phyloP scores from a whole-genome alignment of 2,329 filamentous ascomycete species.

The Nannizziopsis arthrosporioides region DNA sequence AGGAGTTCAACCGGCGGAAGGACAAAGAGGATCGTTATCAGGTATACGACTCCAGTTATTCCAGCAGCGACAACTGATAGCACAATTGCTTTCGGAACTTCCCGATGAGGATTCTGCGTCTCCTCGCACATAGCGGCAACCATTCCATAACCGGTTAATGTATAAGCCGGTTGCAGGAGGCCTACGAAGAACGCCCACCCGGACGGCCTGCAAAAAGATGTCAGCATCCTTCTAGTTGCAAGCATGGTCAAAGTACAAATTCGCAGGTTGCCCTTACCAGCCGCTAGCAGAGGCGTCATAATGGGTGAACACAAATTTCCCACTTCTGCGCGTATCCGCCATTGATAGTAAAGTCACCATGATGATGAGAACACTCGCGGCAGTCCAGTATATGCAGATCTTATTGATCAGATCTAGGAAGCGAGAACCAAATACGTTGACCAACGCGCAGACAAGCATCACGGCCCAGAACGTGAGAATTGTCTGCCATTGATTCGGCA shows the following conservation, averaged over 20 bases:
- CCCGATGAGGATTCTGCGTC: conserved; percentile 54
- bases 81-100: conserved; percentile 61
- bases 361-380: conserved; percentile 54
- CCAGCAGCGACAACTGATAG: conserved; percentile 56
- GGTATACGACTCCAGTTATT: conserved; percentile 53
- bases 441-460: conserved; percentile 51
- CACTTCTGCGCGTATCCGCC: conserved; percentile 46
- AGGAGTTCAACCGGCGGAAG: conserved; percentile 55
- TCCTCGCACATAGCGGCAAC: conserved; percentile 63
- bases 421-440: conserved; percentile 54
- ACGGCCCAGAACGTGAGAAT: conserved; percentile 62
- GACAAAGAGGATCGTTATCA: conserved; percentile 66
- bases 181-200: conserved; percentile 66
- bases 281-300: conserved; percentile 55
- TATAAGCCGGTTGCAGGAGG: conserved; percentile 49
- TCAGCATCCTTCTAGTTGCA: conserved; percentile 6
- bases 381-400: conserved; percentile 62
- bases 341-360: conserved; percentile 51
- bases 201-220: conserved; percentile 36
- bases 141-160: conserved; percentile 52
- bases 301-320: conserved; percentile 55
- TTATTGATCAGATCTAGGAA: conserved; percentile 60
- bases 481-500: conserved; percentile 57
- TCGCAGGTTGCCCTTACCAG: conserved; percentile 36
- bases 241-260: neutral